These are phyloP conservation scores for Eucalyptus pauciflora DNA, from an alignment of 345 rosid species.

Conservation along the genomic window DNA sequence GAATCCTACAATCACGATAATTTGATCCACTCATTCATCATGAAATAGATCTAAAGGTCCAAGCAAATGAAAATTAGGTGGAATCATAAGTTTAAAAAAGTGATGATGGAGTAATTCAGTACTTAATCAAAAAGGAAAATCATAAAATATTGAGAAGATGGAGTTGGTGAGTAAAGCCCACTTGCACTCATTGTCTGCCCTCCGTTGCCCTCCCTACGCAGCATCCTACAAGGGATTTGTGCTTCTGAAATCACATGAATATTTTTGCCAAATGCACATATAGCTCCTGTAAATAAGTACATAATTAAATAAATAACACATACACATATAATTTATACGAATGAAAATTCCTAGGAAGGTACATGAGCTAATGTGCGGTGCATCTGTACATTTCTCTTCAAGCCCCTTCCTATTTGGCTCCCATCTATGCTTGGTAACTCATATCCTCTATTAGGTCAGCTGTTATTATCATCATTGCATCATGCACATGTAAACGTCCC, in stretches of 20 bases:
- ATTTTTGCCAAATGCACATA: not conserved
- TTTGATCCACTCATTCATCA: not conserved
- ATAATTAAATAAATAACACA: too few relatives aligned
- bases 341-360: not conserved
- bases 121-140: not conserved
- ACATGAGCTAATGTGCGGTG: not conserved
- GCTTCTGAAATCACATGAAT: not conserved
- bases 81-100: not conserved
- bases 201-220: not conserved
- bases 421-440: not conserved
- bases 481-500: not conserved
- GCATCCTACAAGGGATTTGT: not conserved
- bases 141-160: not conserved
- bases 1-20: not conserved
- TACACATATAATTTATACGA: not conserved
- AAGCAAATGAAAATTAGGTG: not conserved
- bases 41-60: not conserved
- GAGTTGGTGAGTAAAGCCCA: not conserved
- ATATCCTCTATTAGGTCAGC: not conserved
- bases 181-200: not conserved
- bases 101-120: not conserved
- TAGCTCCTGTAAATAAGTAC: not conserved
- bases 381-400: not conserved
- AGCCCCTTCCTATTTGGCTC: not conserved
- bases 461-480: not conserved